Evolutionary conservation across 495 filamentous ascomycete genomes (phyloP).

Genomic region (Immersiella caudata): DNA sequence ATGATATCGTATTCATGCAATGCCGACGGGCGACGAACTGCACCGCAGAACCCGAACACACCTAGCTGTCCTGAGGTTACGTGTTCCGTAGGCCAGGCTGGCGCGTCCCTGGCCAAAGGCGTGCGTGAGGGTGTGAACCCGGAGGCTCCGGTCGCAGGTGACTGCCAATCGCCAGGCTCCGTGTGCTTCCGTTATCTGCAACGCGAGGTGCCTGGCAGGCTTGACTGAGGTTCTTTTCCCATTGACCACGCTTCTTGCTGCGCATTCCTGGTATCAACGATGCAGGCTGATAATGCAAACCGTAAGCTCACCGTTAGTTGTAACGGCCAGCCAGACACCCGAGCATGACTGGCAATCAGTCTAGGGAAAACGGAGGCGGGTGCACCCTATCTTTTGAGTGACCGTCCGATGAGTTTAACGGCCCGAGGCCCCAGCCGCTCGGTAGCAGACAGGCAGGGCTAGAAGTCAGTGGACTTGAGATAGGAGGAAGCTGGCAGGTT

Average conservation of each 20-base stretch:
- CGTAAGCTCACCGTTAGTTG: neutral
- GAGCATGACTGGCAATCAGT: neutral
- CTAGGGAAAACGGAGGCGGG: too few species aligned
- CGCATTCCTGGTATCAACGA: neutral
- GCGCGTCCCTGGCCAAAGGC: neutral
- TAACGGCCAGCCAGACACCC: neutral
- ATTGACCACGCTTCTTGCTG: too few species aligned
- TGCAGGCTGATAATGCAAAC: neutral
- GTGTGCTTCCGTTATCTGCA: neutral
- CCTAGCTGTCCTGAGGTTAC: neutral
- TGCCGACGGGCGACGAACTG: neutral
- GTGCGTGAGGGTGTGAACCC: neutral
- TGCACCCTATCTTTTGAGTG: too few species aligned
- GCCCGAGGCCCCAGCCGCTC: too few species aligned
- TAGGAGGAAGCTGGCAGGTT: too few species aligned
- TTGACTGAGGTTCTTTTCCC: too few species aligned
- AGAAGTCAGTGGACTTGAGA: too few species aligned
- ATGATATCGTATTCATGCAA: too few species aligned
- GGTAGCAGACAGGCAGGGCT: too few species aligned
- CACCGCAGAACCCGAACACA: neutral
- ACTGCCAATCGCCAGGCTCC: neutral
- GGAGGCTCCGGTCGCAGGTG: neutral
- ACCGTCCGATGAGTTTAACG: too few species aligned
- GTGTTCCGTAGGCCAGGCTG: neutral
- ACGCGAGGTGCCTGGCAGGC: neutral